Conservation (phyloP, 1,284 basidiomycete species). For the Moesziomyces aphidis region DNA sequence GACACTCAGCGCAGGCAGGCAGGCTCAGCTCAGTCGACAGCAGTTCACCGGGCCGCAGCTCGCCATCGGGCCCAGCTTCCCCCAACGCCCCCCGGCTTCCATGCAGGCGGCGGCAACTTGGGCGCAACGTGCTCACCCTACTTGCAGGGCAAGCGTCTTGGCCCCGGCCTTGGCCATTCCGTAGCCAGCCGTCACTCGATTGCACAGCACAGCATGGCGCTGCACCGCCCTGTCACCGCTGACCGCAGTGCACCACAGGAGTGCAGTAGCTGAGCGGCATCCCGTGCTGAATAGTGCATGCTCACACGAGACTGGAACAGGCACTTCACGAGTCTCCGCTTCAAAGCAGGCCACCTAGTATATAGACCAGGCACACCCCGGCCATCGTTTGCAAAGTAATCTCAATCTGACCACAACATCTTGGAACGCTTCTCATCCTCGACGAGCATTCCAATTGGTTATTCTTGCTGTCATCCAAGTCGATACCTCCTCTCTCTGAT, state of each 20-base stretch:
- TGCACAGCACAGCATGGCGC: background rate
- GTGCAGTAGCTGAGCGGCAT: background rate
- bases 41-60: background rate
- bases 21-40: background rate
- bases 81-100: slow-evolving; percentile 6
- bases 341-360: slow-evolving; percentile 1
- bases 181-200: too few relatives aligned
- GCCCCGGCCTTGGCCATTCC: background rate
- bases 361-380: slow-evolving; percentile 8
- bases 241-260: background rate
- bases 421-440: slow-evolving; percentile 25
- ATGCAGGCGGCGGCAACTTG: slow-evolving; percentile 13
- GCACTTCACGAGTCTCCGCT: background rate
- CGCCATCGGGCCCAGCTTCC: background rate
- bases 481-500: slow-evolving; percentile 11
- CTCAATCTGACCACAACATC: slow-evolving; percentile 4
- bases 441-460: slow-evolving; percentile 22
- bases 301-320: background rate
- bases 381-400: background rate
- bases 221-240: slow-evolving; percentile 5
- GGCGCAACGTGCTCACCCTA: slow-evolving; percentile 12
- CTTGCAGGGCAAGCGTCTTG: slow-evolving; percentile 1
- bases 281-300: background rate
- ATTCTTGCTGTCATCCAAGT: slow-evolving; percentile 7
- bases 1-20: slow-evolving; percentile 1